These are phyloP conservation scores for Calonectria pteridis DNA, from an alignment of 2,329 filamentous ascomycete species.

Conservation along the genomic window DNA sequence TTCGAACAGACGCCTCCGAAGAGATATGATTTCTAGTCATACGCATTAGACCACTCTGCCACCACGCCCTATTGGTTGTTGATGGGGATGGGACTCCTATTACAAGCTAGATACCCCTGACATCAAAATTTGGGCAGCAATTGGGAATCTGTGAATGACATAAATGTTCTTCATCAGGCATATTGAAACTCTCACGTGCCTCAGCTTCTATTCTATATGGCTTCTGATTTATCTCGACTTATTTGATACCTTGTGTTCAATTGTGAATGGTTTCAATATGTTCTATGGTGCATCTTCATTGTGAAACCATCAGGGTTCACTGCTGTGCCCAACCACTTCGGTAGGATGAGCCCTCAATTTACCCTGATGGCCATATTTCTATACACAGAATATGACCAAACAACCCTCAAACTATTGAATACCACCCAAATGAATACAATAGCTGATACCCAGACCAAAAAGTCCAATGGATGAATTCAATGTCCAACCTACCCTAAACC, in stretches of 20 bases:
- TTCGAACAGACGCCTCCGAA: conserved; percentile 46
- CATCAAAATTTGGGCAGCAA: background rate
- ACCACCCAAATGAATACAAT: background rate
- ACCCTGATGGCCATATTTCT: accelerated
- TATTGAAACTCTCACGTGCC: background rate
- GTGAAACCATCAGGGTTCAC: background rate
- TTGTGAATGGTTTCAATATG: background rate
- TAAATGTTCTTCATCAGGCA: background rate
- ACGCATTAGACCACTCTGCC: conserved; percentile 47
- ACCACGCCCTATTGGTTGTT: conserved; percentile 37
- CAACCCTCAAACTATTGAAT: background rate
- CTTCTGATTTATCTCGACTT: background rate
- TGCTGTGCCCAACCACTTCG: background rate
- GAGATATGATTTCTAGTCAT: conserved; percentile 47
- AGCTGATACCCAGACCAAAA: background rate
- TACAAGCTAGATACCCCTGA: background rate
- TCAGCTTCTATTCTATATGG: background rate
- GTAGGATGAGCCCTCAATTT: background rate
- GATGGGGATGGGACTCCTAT: background rate
- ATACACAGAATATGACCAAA: background rate
- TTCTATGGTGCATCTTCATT: background rate
- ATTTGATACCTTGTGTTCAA: background rate
- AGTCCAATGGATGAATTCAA: background rate
- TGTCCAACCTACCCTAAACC: background rate
- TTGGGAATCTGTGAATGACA: background rate